Evolutionary conservation across 495 filamentous ascomycete species (phyloP).

Genomic region (Penicillium canariense): DNA sequence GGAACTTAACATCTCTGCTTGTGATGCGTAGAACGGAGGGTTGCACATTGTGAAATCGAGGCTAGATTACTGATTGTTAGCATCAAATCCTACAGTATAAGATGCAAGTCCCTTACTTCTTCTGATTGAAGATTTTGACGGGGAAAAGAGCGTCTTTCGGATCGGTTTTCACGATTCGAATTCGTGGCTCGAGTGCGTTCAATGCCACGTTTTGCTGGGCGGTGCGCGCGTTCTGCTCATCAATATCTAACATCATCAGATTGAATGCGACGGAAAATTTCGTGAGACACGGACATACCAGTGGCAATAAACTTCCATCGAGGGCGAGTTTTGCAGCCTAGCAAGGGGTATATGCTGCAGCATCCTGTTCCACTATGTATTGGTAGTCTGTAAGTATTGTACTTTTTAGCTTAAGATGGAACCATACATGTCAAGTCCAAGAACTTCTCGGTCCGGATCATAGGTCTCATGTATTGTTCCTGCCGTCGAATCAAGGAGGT

Average conservation of each 20-base stretch:
- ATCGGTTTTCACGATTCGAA: slow-evolving; percentile 58
- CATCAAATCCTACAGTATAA: background rate
- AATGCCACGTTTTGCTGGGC: slow-evolving; percentile 59
- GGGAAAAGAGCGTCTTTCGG: slow-evolving; percentile 59
- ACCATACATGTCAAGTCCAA: slow-evolving; percentile 74
- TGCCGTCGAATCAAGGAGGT: slow-evolving; percentile 72
- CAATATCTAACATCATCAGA: slow-evolving; percentile 60
- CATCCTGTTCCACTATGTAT: slow-evolving; percentile 72
- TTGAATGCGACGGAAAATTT: background rate
- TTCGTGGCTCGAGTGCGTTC: slow-evolving; percentile 65
- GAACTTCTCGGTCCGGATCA: slow-evolving; percentile 53
- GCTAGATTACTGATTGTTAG: slow-evolving; percentile 26
- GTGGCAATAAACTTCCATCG: slow-evolving; percentile 73
- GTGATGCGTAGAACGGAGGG: slow-evolving; percentile 85
- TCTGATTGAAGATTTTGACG: slow-evolving; percentile 41
- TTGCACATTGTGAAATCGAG: slow-evolving; percentile 94
- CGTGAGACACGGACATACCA: slow-evolving; percentile 38
- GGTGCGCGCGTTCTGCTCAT: slow-evolving; percentile 63
- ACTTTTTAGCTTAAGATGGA: background rate
- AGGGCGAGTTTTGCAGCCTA: slow-evolving; percentile 66
- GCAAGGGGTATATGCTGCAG: slow-evolving; percentile 84
- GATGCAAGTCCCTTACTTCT: slow-evolving; percentile 34
- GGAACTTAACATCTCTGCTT: slow-evolving; percentile 62
- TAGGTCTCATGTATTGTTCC: slow-evolving; percentile 52
- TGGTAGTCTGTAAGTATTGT: slow-evolving; percentile 2